Conservation (phyloP, 164 flowering plant genomes). For the Malania oleifera region DNA sequence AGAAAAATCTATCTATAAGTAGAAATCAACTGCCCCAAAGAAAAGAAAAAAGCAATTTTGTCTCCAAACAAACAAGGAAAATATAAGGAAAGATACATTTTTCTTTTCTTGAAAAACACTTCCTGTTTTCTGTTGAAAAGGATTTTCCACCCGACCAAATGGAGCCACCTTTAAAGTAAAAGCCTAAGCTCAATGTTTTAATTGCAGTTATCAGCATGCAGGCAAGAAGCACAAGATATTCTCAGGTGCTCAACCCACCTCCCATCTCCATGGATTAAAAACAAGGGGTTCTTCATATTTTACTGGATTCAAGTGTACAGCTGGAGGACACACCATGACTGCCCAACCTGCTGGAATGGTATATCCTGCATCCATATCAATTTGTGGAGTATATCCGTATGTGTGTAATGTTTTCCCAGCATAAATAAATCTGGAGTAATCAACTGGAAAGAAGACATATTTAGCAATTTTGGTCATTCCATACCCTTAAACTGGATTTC, state of each 20-base stretch:
- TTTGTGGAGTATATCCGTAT: neutral
- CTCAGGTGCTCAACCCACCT: conserved; percentile 33
- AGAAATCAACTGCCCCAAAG: too few species aligned
- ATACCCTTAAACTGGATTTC: conserved; percentile 59
- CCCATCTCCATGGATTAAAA: conserved; percentile 92
- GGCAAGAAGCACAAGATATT: neutral
- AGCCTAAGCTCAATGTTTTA: neutral
- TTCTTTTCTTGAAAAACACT: too few species aligned
- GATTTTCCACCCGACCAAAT: too few species aligned
- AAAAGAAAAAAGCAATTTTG: too few species aligned
- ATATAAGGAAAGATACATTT: too few species aligned
- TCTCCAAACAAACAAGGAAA: too few species aligned
- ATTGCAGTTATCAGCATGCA: neutral
- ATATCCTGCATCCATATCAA: conserved; percentile 42
- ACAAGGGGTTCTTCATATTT: conserved; percentile 63
- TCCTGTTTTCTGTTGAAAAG: too few species aligned
- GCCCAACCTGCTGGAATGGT: conserved; percentile 96
- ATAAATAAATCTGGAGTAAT: neutral
- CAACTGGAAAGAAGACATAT: neutral
- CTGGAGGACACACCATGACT: conserved; percentile 93
- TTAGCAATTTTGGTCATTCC: neutral
- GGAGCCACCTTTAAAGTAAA: neutral
- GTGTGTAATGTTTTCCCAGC: neutral
- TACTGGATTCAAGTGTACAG: conserved; percentile 79
- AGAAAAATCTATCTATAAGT: too few species aligned